Conservation (phyloP, 2,329 filamentous ascomycete genomes). For the Arachnopeziza araneosa region DNA sequence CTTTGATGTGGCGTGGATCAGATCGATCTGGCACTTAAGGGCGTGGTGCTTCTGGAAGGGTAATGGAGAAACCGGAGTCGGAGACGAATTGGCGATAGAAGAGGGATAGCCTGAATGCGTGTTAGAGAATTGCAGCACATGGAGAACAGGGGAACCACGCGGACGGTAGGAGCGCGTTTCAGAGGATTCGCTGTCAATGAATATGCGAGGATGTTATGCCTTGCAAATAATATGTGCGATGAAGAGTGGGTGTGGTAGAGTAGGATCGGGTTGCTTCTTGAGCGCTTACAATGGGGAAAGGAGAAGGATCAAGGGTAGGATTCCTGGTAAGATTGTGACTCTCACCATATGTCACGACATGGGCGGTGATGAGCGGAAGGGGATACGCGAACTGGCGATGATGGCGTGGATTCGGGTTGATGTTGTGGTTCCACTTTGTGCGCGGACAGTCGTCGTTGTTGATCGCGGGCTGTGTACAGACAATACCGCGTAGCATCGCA, state of each 20-base stretch:
- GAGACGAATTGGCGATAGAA: not conserved
- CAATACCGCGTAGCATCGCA: not conserved
- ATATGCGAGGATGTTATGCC: not conserved
- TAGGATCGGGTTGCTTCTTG: not conserved
- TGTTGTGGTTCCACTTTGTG: not conserved
- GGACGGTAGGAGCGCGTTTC: not conserved
- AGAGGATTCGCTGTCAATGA: not conserved
- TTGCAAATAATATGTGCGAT: not conserved
- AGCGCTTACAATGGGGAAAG: not conserved
- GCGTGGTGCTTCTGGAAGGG: not conserved
- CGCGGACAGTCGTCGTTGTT: not conserved
- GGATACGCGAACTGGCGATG: not conserved
- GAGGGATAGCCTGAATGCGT: not conserved
- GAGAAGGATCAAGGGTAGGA: not conserved
- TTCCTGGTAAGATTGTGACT: not conserved
- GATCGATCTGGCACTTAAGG: not conserved
- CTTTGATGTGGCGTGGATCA: not conserved
- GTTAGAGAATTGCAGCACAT: constrained; percentile 1
- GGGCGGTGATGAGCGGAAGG: not conserved
- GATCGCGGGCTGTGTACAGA: not conserved
- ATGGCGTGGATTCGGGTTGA: not conserved
- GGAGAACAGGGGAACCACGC: not conserved
- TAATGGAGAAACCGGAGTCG: not conserved
- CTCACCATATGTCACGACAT: not conserved
- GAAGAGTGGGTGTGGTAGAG: not conserved